Percentiles rank a stretch among this genome's conserved stretches.
These are phyloP conservation scores for Cucurbita ficifolia DNA, from an alignment of 306 rosid genomes.

Conservation along the genomic window DNA sequence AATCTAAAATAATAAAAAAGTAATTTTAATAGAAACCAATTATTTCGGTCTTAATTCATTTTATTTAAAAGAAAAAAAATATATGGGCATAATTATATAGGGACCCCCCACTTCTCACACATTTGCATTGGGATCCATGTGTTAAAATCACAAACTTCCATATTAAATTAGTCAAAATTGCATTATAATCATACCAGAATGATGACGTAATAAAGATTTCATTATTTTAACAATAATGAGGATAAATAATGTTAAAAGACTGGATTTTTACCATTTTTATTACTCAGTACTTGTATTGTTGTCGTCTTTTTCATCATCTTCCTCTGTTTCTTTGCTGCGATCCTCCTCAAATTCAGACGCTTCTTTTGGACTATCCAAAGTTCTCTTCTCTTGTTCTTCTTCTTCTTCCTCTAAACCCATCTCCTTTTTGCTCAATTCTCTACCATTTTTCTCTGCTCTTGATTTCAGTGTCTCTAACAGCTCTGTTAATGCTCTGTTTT, in stretches of 20 bases:
- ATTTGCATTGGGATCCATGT: slow-evolving; percentile 7
- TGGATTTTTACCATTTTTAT: neutral
- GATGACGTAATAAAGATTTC: slow-evolving; percentile 2
- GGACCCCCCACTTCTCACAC: neutral
- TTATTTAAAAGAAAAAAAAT: too few species aligned
- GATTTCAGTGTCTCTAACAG: slow-evolving; percentile 46
- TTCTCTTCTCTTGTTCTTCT: slow-evolving; percentile 87
- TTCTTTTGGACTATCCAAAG: slow-evolving; percentile 68
- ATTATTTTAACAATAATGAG: neutral
- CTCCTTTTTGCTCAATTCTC: slow-evolving; percentile 9
- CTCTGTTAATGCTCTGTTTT: slow-evolving; percentile 37
- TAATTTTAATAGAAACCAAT: too few species aligned
- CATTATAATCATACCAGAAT: neutral
- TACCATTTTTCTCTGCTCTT: slow-evolving; percentile 33
- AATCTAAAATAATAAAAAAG: too few species aligned
- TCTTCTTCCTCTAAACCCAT: slow-evolving; percentile 20
- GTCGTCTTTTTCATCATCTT: neutral
- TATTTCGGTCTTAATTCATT: too few species aligned
- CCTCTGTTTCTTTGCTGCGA: slow-evolving; percentile 24
- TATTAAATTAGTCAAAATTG: neutral
- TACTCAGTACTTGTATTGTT: neutral
- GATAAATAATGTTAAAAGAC: neutral
- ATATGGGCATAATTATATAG: too few species aligned
- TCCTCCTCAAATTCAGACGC: slow-evolving; percentile 33
- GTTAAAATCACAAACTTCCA: slow-evolving; percentile 9